Evolutionary conservation across 176 grass and related monocot species (phyloP).

Genomic region (Secale cereale): DNA sequence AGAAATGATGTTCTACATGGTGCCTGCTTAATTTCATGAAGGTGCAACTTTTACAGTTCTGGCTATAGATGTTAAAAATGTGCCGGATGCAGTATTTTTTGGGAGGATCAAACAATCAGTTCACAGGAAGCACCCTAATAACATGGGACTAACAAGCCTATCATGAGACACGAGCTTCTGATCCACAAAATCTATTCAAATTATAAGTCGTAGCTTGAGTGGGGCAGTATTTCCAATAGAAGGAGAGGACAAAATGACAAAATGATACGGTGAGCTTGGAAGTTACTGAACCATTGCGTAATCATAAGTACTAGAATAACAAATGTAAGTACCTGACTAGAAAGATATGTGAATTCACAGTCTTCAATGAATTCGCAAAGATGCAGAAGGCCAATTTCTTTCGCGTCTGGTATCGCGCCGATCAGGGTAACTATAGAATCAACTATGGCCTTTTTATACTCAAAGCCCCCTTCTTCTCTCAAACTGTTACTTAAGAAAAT

Average conservation of each 20-base stretch:
- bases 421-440: conserved; percentile 94
- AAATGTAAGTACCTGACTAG: conserved; percentile 67
- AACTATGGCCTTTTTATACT: conserved; percentile 98
- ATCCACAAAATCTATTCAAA: not conserved
- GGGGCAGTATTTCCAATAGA: not conserved
- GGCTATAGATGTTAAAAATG: not conserved
- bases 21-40: not conserved
- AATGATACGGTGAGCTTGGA: not conserved
- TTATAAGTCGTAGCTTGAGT: not conserved
- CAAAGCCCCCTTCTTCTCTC: conserved; percentile 97
- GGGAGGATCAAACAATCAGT: not conserved
- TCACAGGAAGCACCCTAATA: not conserved
- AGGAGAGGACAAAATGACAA: too few relatives aligned
- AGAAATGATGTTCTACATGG: not conserved
- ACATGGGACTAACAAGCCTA: conserved; percentile 1
- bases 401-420: conserved; percentile 89
- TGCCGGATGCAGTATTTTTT: not conserved
- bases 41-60: not conserved
- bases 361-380: conserved; percentile 99
- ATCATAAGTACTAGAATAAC: not conserved
- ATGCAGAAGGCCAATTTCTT: conserved; percentile 90
- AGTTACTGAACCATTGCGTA: conserved; percentile 16
- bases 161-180: not conserved
- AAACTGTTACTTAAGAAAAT: conserved; percentile 95
- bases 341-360: conserved; percentile 98